phyloP scores from a whole-genome alignment of 2,329 filamentous ascomycete species.

The Claviceps humidiphila region DNA sequence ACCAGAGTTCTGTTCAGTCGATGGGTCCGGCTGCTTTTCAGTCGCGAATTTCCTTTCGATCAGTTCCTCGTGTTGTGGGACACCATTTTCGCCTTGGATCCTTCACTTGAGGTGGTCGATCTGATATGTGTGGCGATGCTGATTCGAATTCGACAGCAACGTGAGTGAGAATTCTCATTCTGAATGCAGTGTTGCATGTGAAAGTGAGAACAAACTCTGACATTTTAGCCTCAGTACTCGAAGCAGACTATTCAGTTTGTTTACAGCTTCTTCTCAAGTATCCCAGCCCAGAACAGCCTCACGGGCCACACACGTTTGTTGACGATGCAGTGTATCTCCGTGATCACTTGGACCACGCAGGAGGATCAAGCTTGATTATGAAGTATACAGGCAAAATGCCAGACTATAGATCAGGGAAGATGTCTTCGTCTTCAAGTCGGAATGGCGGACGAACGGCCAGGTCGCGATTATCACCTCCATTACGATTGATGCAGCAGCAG shows the following conservation, averaged over 20 bases:
- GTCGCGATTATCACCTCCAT: conserved; percentile 33
- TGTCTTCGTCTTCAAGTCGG: conserved; percentile 15
- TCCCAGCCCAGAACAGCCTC: conserved; percentile 47
- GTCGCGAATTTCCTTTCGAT: conserved; percentile 82
- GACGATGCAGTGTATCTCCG: conserved; percentile 69
- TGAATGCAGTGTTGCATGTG: not conserved
- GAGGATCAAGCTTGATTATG: conserved; percentile 51
- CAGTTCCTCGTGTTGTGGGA: conserved; percentile 83
- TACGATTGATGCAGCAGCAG: conserved; percentile 41
- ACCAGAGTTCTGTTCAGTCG: conserved; percentile 39
- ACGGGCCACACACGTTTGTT: conserved; percentile 67
- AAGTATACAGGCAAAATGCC: conserved; percentile 55
- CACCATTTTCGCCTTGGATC: conserved; percentile 74
- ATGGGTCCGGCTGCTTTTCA: conserved; percentile 88
- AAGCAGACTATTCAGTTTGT: conserved; percentile 77
- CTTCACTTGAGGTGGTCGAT: conserved; percentile 68
- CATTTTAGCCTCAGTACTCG: conserved; percentile 45
- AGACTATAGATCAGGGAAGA: not conserved
- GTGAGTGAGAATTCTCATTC: conserved; percentile 34
- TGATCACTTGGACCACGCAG: conserved; percentile 47
- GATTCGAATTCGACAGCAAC: conserved; percentile 76
- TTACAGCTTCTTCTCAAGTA: conserved; percentile 76
- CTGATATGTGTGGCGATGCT: conserved; percentile 92
- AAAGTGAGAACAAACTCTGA: conserved; percentile 11
- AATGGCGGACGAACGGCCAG: conserved; percentile 22